Conservation (phyloP, 2,329 filamentous ascomycete species). For the Penicillium sp. region DNA sequence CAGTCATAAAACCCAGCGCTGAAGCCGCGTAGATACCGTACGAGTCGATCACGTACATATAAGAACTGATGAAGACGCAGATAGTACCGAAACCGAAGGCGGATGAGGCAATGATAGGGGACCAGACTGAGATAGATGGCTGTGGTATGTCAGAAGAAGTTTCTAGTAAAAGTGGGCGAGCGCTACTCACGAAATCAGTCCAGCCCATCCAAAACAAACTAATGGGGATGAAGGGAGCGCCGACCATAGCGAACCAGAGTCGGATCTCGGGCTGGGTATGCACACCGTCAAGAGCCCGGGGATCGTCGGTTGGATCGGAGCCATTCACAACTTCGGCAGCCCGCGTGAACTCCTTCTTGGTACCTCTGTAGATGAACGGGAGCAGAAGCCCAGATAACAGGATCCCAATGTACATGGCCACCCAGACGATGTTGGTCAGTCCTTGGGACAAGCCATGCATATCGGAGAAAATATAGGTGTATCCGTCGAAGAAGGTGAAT, state of each 20-base stretch:
- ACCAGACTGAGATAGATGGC: constrained; percentile 50
- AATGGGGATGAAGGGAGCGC: constrained; percentile 51
- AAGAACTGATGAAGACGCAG: constrained; percentile 51
- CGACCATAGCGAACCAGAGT: constrained; percentile 55
- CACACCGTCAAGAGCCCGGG: constrained; percentile 12
- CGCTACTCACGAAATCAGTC: constrained; percentile 38
- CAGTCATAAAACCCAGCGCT: constrained; percentile 46
- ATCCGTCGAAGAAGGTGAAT: constrained; percentile 47
- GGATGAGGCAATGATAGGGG: constrained; percentile 50
- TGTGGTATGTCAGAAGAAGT: constrained; percentile 21
- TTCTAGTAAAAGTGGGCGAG: background rate
- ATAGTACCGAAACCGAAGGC: constrained; percentile 54
- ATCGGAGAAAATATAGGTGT: constrained; percentile 52
- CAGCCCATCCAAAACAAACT: constrained; percentile 61
- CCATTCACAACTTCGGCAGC: constrained; percentile 25
- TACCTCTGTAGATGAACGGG: constrained; percentile 47
- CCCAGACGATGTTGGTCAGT: constrained; percentile 51
- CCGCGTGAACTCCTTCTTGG: constrained; percentile 44
- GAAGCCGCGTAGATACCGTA: constrained; percentile 55
- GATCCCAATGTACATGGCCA: constrained; percentile 49
- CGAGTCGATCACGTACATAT: constrained; percentile 59
- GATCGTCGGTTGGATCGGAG: constrained; percentile 6
- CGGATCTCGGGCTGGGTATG: constrained; percentile 51
- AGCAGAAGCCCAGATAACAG: constrained; percentile 39
- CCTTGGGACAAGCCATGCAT: constrained; percentile 50